Percentiles rank a stretch among this genome's conserved stretches.
Conservation (phyloP, 805 yeast genomes). For the Sugiyamaella floridensis region DNA sequence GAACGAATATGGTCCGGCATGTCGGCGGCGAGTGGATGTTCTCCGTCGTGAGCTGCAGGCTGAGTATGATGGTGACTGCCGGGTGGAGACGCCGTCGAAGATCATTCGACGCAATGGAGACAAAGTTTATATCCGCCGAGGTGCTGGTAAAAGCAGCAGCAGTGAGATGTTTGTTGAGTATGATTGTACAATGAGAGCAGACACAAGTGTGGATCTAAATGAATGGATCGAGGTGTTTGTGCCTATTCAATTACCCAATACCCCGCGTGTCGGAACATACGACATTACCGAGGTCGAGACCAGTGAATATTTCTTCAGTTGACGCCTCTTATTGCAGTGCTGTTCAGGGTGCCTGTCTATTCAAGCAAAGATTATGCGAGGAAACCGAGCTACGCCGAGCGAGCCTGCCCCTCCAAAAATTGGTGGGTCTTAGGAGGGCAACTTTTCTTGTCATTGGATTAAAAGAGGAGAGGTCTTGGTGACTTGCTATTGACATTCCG, state of each 20-base stretch:
- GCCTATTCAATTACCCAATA: conserved; percentile 61
- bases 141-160: no score
- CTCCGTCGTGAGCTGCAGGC: conserved; percentile 9
- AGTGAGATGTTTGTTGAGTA: not conserved
- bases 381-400: no score
- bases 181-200: not conserved
- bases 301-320: conserved; percentile 16
- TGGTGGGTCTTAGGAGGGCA: no score
- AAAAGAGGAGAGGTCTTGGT: no score
- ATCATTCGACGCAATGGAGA: not conserved
- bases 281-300: conserved; percentile 44
- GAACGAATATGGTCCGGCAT: not conserved
- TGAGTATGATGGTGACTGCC: not conserved
- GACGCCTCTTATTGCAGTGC: no score
- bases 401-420: no score
- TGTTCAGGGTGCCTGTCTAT: no score
- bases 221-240: conserved; percentile 37
- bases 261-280: conserved; percentile 74
- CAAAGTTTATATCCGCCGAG: not conserved
- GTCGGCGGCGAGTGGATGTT: not conserved
- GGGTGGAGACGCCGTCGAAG: not conserved
- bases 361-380: no score
- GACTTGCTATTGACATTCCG: no score
- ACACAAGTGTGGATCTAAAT: not conserved
- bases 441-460: no score